Evolutionary conservation across 1,284 basidiomycete species (phyloP).

Genomic region (Sphaerobolus stellatus): DNA sequence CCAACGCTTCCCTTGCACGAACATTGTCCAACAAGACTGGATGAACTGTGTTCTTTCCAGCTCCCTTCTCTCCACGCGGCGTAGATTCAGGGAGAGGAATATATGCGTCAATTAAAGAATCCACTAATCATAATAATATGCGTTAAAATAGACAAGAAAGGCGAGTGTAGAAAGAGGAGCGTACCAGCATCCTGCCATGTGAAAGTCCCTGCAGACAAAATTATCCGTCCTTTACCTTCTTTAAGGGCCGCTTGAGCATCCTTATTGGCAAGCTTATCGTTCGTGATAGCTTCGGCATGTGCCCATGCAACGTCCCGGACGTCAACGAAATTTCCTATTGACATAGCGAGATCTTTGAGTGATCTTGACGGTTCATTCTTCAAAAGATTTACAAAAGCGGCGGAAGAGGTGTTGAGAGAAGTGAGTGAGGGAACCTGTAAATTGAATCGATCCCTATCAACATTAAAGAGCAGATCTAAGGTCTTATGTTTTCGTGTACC

Average conservation of each 20-base stretch:
- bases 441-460: no score
- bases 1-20: constrained; percentile 27
- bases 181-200: not conserved
- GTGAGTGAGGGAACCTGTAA: constrained; percentile 28
- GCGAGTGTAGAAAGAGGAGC: not conserved
- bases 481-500: not conserved
- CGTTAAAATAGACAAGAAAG: not conserved
- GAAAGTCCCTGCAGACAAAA: not conserved
- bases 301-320: constrained; percentile 13
- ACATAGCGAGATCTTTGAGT: not conserved
- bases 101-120: not conserved
- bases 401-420: constrained; percentile 53
- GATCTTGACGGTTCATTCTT: constrained; percentile 35
- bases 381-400: constrained; percentile 35
- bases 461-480: not conserved
- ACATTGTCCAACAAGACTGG: not conserved
- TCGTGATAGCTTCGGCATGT: constrained; percentile 1
- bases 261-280: not conserved
- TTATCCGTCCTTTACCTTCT: not conserved
- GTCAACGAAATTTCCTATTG: constrained; percentile 9
- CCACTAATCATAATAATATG: not conserved
- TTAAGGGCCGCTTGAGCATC: not conserved
- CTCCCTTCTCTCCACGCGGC: not conserved
- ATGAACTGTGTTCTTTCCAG: not conserved
- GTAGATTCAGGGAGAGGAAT: not conserved